These are phyloP conservation scores for Larix sibirica DNA, from an alignment of 83 land plant species.

Conservation along the genomic window DNA sequence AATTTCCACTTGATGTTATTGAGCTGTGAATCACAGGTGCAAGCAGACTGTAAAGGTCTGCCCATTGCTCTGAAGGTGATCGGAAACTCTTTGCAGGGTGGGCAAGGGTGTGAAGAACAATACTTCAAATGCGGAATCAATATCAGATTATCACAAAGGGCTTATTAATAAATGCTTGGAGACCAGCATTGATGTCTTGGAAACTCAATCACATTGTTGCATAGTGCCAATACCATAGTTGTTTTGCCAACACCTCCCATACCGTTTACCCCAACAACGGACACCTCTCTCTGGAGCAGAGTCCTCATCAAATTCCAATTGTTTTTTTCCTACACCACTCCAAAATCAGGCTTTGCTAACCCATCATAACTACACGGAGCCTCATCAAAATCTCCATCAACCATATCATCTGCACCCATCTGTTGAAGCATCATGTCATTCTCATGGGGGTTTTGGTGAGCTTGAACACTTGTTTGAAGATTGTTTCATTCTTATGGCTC, in stretches of 20 bases:
- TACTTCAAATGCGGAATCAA: too few relatives aligned
- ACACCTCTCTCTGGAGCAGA: background rate
- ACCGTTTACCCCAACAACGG: background rate
- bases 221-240: background rate
- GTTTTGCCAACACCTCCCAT: slow-evolving; percentile 10
- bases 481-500: background rate
- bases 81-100: too few relatives aligned
- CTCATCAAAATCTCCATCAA: background rate
- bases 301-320: background rate
- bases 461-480: background rate
- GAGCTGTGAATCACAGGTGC: too few relatives aligned
- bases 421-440: background rate
- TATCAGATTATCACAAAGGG: too few relatives aligned
- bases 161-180: too few relatives aligned
- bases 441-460: background rate
- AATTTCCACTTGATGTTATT: too few relatives aligned
- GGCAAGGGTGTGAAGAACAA: too few relatives aligned
- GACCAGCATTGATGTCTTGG: too few relatives aligned
- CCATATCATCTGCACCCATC: background rate
- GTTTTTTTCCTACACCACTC: background rate
- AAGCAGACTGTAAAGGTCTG: too few relatives aligned
- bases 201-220: background rate
- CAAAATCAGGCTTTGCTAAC: background rate
- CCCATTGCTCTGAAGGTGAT: too few relatives aligned
- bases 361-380: background rate